Percentiles rank a stretch among this genome's conserved stretches.
phyloP scores from a whole-genome alignment of 2,329 filamentous ascomycete genomes.

The Trichoderma pleuroti region DNA sequence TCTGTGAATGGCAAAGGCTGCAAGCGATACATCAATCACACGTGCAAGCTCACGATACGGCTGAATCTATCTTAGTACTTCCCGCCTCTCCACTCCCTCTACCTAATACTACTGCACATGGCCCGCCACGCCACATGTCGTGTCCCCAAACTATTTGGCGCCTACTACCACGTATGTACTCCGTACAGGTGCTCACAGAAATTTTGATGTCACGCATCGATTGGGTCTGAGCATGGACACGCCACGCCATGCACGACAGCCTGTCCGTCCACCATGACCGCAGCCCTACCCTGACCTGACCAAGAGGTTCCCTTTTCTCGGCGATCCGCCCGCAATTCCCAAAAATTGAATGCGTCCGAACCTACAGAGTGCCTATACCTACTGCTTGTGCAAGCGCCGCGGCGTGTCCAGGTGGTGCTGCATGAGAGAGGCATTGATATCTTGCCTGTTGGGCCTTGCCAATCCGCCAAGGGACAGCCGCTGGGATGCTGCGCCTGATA shows the following conservation, averaged over 20 bases:
- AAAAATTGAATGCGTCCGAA: conserved; percentile 2
- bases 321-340: not conserved
- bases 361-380: too few species aligned
- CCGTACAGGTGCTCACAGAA: not conserved
- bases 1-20: not conserved
- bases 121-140: not conserved
- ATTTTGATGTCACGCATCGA: conserved; percentile 1
- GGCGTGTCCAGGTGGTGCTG: not conserved
- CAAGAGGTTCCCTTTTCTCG: not conserved
- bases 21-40: not conserved
- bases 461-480: not conserved
- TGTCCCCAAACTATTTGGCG: not conserved
- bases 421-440: not conserved
- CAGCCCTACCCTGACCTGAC: not conserved
- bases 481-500: too few species aligned
- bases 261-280: not conserved
- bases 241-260: conserved; percentile 17
- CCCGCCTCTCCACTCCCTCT: not conserved
- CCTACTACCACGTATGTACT: too few species aligned
- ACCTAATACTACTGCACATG: not conserved
- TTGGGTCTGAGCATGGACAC: conserved; percentile 9
- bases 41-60: not conserved
- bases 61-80: not conserved
- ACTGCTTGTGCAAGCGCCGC: not conserved
- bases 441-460: not conserved